phyloP scores from a whole-genome alignment of 2,329 filamentous ascomycete species.

The Trichoderma sp. region DNA sequence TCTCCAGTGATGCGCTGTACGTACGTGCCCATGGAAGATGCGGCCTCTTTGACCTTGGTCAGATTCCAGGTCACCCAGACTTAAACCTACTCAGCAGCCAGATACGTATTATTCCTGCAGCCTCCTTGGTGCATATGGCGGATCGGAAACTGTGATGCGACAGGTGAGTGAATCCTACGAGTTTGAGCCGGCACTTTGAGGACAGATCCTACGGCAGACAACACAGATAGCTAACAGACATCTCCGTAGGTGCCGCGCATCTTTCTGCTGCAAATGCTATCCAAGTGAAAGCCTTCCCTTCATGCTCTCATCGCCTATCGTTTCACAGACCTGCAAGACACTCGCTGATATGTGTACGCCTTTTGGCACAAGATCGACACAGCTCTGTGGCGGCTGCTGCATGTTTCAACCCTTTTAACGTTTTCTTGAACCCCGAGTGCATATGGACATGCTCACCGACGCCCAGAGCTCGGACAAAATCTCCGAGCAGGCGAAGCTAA shows the following conservation, averaged over 20 bases:
- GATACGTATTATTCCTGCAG: background rate
- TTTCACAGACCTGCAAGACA: background rate
- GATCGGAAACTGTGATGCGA: background rate
- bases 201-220: background rate
- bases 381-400: background rate
- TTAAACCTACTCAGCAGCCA: background rate
- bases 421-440: background rate
- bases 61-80: background rate
- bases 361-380: background rate
- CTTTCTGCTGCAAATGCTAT: background rate
- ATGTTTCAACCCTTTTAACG: background rate
- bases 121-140: background rate
- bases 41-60: background rate
- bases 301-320: background rate
- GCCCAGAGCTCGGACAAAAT: background rate
- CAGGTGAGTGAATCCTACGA: background rate
- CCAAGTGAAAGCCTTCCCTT: background rate
- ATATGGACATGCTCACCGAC: background rate
- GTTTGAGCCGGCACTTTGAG: background rate
- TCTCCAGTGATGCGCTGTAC: background rate
- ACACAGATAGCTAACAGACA: background rate
- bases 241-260: background rate
- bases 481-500: background rate
- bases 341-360: background rate
- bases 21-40: background rate